phyloP scores from a whole-genome alignment of 805 yeast genomes.

The Monosporozyma servazzii region DNA sequence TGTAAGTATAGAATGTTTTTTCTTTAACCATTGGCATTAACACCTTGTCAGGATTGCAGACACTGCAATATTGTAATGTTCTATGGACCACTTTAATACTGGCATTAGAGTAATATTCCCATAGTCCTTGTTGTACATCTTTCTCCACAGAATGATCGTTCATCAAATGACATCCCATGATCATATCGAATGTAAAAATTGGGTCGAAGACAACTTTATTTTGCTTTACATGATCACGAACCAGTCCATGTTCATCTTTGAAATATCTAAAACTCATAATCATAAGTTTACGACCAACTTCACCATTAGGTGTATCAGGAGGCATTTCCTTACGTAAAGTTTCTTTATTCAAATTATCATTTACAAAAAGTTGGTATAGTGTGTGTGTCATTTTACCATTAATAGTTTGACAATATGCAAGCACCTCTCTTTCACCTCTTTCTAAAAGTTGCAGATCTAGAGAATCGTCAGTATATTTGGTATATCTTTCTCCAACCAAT shows the following conservation, averaged over 20 bases:
- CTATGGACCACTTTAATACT: conserved; percentile 15
- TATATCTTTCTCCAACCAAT: conserved; percentile 11
- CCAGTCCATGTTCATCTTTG: conserved; percentile 12
- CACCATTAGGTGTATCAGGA: neutral
- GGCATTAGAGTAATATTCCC: conserved; percentile 19
- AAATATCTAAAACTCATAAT: conserved; percentile 20
- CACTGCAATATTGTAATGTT: conserved; percentile 22
- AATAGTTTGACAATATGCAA: conserved; percentile 14
- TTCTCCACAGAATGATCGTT: conserved; percentile 20
- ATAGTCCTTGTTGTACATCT: conserved; percentile 12
- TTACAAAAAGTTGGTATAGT: conserved; percentile 19
- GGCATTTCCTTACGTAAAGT: conserved; percentile 8
- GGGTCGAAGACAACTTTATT: conserved; percentile 26
- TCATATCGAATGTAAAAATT: conserved; percentile 18
- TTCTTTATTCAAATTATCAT: conserved; percentile 14
- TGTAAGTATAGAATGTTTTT: conserved; percentile 13
- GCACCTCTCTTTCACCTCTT: conserved; percentile 18
- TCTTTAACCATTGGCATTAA: conserved; percentile 9
- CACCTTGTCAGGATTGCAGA: conserved; percentile 17
- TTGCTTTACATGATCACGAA: conserved; percentile 17
- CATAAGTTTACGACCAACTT: conserved; percentile 13
- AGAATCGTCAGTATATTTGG: conserved; percentile 9
- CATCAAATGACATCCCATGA: conserved; percentile 26
- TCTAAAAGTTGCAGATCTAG: conserved; percentile 14
- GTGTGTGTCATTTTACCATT: conserved; percentile 23